Percentiles rank a stretch among this genome's conserved stretches.
phyloP scores from a whole-genome alignment of 805 yeast genomes.

The Sugiyamaella qingdaonensis region DNA sequence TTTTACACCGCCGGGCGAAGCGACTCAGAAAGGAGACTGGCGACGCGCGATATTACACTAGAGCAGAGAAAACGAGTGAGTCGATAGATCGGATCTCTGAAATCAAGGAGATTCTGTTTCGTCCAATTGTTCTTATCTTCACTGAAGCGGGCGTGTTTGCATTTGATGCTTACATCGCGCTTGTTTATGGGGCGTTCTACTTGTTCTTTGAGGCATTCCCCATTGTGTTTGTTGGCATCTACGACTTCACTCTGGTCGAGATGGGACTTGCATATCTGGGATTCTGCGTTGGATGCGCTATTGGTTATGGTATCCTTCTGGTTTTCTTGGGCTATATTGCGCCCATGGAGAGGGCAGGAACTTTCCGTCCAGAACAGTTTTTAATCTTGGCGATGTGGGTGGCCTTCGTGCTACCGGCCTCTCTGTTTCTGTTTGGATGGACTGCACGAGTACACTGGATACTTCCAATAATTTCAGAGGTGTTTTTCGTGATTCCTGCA shows the following conservation, averaged over 20 bases:
- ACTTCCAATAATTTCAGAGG: slow-evolving; percentile 43
- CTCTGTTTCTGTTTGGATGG: slow-evolving; percentile 53
- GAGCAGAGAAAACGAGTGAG: slow-evolving; percentile 39
- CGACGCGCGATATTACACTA: slow-evolving; percentile 48
- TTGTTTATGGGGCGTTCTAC: slow-evolving; percentile 51
- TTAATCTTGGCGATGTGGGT: slow-evolving; percentile 18
- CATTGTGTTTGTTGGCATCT: slow-evolving; percentile 43
- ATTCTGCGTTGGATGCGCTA: slow-evolving; percentile 42
- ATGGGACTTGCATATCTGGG: slow-evolving; percentile 46
- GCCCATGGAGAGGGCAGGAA: slow-evolving; percentile 12
- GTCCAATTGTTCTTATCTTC: slow-evolving; percentile 45
- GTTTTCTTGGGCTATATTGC: slow-evolving; percentile 7
- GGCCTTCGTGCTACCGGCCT: slow-evolving; percentile 37
- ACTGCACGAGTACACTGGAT: slow-evolving; percentile 50
- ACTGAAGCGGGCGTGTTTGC: slow-evolving; percentile 55
- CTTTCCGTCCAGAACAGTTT: slow-evolving; percentile 16
- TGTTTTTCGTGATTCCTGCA: slow-evolving; percentile 37
- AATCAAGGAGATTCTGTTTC: slow-evolving; percentile 19
- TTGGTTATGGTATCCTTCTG: slow-evolving; percentile 32
- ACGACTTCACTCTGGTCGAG: slow-evolving; percentile 46
- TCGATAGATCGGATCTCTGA: slow-evolving; percentile 26
- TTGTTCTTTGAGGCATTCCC: slow-evolving; percentile 63
- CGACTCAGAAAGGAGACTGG: slow-evolving; percentile 46
- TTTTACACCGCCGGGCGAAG: slow-evolving; percentile 45
- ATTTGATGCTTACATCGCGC: slow-evolving; percentile 48